phyloP scores from a whole-genome alignment of 441 rosid genomes.

The Monsonia emarginata region DNA sequence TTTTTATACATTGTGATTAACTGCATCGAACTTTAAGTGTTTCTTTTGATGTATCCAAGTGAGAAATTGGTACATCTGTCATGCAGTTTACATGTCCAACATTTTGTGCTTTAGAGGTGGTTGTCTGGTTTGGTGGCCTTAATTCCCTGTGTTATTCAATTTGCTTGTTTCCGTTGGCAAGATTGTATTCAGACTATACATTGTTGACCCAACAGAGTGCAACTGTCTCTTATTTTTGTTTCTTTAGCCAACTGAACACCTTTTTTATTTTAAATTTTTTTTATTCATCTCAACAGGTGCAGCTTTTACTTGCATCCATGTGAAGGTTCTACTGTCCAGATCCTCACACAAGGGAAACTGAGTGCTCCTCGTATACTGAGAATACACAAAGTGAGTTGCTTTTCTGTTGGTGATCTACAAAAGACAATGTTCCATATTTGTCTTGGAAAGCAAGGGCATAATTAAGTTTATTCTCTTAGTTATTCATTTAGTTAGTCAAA shows the following conservation, averaged over 20 bases:
- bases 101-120: neutral
- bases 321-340: constrained; percentile 77
- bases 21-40: neutral
- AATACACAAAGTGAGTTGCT: constrained; percentile 69
- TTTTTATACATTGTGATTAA: neutral
- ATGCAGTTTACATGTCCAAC: neutral
- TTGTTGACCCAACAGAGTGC: neutral
- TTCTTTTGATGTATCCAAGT: neutral
- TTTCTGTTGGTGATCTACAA: neutral
- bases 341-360: constrained; percentile 86
- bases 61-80: neutral
- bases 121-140: neutral
- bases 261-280: neutral
- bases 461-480: neutral
- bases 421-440: neutral
- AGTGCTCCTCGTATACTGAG: constrained; percentile 98
- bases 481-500: neutral
- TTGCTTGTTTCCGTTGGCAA: neutral
- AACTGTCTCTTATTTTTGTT: constrained; percentile 2
- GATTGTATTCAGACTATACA: neutral
- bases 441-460: neutral
- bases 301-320: constrained; percentile 93
- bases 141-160: neutral
- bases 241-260: neutral
- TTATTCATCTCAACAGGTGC: constrained; percentile 49